These are phyloP conservation scores for Mycosphaerella sp. DNA, from an alignment of 2,329 filamentous ascomycete species.

Conservation along the genomic window DNA sequence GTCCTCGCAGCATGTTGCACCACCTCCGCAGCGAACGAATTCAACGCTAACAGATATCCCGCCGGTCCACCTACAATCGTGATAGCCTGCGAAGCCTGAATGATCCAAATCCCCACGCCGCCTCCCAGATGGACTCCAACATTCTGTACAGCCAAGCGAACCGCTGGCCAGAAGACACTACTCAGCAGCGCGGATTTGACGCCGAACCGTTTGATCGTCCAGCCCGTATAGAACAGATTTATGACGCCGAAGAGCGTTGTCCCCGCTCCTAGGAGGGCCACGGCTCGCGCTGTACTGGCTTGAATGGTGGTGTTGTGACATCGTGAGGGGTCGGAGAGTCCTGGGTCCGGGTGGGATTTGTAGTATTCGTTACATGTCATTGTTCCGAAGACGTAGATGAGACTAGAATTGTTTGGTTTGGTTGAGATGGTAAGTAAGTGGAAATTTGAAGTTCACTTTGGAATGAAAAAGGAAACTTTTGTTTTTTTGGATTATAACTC, in stretches of 20 bases:
- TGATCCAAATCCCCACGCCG: slow-evolving; percentile 58
- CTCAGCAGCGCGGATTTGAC: slow-evolving; percentile 57
- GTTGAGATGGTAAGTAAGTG: background rate
- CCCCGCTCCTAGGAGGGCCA: slow-evolving; percentile 59
- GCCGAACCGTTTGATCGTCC: slow-evolving; percentile 60
- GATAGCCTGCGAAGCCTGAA: slow-evolving; percentile 62
- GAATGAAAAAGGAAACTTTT: too few relatives aligned
- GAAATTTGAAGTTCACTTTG: too few relatives aligned
- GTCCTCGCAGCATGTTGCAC: slow-evolving; percentile 56
- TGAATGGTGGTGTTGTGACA: slow-evolving; percentile 59
- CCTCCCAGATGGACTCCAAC: slow-evolving; percentile 58
- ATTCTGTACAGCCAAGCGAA: slow-evolving; percentile 59
- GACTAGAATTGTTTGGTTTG: too few relatives aligned
- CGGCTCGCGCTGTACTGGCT: slow-evolving; percentile 57
- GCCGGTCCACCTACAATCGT: slow-evolving; percentile 62
- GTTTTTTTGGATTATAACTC: slow-evolving; percentile 2
- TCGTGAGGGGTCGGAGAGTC: slow-evolving; percentile 41
- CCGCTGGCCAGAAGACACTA: slow-evolving; percentile 59
- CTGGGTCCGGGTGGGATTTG: slow-evolving; percentile 48
- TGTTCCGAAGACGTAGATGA: slow-evolving; percentile 61
- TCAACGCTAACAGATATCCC: slow-evolving; percentile 63
- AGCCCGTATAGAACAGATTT: slow-evolving; percentile 62
- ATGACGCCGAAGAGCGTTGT: slow-evolving; percentile 63
- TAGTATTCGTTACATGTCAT: slow-evolving; percentile 71
- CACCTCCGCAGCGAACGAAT: slow-evolving; percentile 62